Percentiles rank a stretch among this genome's conserved stretches.
These are phyloP conservation scores for Penicillium italicum DNA, from an alignment of 2,329 filamentous ascomycete species.

Conservation along the genomic window DNA sequence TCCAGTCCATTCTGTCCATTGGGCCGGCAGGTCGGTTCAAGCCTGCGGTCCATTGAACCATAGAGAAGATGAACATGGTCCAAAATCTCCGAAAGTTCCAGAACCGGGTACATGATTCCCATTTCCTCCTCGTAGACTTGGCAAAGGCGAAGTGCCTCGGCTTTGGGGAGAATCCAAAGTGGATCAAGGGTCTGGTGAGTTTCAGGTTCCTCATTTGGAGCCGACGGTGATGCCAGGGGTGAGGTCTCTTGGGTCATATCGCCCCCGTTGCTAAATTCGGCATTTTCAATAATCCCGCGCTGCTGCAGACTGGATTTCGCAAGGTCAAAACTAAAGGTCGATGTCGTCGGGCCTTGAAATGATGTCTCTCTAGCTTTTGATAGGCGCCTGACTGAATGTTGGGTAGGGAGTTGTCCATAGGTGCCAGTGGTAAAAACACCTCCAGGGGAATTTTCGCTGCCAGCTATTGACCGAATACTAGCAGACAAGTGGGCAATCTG, in stretches of 20 bases:
- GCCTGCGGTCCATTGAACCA: conserved; percentile 37
- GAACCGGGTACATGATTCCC: conserved; percentile 82
- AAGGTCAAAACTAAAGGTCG: conserved; percentile 75
- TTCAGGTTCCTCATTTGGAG: conserved; percentile 22
- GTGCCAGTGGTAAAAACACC: background rate
- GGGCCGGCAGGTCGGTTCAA: background rate
- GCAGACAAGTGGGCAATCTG: conserved; percentile 74
- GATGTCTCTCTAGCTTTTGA: conserved; percentile 51
- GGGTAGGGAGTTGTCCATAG: conserved; percentile 11
- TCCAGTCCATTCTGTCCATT: conserved; percentile 47
- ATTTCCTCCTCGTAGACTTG: conserved; percentile 81
- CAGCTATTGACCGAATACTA: conserved; percentile 64
- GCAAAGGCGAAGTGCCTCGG: conserved; percentile 76
- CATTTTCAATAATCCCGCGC: conserved; percentile 70
- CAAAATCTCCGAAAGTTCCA: conserved; percentile 66
- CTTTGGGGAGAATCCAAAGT: conserved; percentile 68
- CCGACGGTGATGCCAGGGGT: conserved; percentile 31
- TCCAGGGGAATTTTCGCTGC: conserved; percentile 24
- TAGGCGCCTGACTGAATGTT: conserved; percentile 16
- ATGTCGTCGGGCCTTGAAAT: conserved; percentile 84
- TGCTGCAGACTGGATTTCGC: conserved; percentile 80
- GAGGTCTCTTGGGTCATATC: conserved; percentile 51
- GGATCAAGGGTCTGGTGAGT: conserved; percentile 57
- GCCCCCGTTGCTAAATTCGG: conserved; percentile 48
- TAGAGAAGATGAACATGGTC: conserved; percentile 62